Conservation (phyloP, 495 filamentous ascomycete species). For the Talaromyces thailandensis region DNA sequence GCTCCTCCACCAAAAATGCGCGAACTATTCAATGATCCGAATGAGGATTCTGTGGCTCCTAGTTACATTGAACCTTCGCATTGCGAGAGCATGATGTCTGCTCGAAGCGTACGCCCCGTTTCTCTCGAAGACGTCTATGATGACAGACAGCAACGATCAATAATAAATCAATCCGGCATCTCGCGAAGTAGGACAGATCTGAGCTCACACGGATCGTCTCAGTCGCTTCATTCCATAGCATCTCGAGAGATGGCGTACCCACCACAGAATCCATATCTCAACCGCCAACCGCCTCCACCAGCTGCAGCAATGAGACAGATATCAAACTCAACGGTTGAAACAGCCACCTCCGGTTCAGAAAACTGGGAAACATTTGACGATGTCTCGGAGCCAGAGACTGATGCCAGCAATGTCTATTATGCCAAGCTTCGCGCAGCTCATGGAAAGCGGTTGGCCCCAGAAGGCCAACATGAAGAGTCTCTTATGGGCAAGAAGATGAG, state of each 20-base stretch:
- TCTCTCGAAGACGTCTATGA: conserved; percentile 81
- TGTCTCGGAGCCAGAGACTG: conserved; percentile 62
- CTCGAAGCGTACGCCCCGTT: conserved; percentile 63
- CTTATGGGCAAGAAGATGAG: conserved; percentile 44
- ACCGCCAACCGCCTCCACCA: conserved; percentile 29
- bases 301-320: conserved; percentile 53
- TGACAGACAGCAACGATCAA: conserved; percentile 48
- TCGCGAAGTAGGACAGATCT: conserved; percentile 15
- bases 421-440: conserved; percentile 61
- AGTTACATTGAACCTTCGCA: conserved; percentile 53
- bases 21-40: conserved; percentile 61
- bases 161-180: conserved; percentile 39
- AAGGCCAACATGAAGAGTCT: conserved; percentile 40
- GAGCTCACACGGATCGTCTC: conserved; percentile 27
- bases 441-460: conserved; percentile 54
- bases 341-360: conserved; percentile 67
- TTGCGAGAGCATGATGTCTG: conserved; percentile 56
- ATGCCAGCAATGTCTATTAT: conserved; percentile 67
- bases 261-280: conserved; percentile 31
- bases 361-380: conserved; percentile 95
- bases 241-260: conserved; percentile 21
- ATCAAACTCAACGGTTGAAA: conserved; percentile 58
- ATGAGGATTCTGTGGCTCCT: conserved; percentile 48
- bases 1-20: conserved; percentile 87
- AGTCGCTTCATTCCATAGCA: conserved; percentile 29